phyloP scores from a whole-genome alignment of 208 protist genomes.

The Trypanosoma cruzi region DNA sequence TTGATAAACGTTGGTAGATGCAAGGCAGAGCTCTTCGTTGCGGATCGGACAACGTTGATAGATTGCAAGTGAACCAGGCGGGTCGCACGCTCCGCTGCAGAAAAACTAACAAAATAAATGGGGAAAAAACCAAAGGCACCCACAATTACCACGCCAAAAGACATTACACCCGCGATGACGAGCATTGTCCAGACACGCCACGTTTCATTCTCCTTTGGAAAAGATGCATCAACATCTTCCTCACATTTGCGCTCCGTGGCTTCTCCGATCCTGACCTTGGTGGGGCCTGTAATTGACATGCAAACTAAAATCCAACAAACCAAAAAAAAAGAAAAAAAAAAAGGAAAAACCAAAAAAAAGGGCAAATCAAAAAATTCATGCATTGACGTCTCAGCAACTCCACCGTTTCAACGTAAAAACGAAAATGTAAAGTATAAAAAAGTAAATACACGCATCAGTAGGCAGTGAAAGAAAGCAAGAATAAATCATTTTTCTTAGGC shows the following conservation, averaged over 20 bases:
- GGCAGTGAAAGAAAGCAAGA: no score
- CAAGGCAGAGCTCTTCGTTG: conserved; percentile 45
- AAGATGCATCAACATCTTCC: conserved; percentile 25
- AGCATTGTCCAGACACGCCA: conserved; percentile 45
- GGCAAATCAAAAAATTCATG: conserved; percentile 18
- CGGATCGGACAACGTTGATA: conserved; percentile 44
- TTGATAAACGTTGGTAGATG: conserved; percentile 59
- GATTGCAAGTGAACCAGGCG: conserved; percentile 47
- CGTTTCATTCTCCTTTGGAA: conserved; percentile 20
- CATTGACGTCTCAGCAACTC: no score
- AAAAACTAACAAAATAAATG: conserved; percentile 54
- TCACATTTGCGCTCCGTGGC: neutral
- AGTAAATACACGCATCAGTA: no score
- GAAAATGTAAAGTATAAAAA: neutral
- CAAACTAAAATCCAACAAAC: neutral
- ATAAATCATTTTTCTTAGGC: neutral
- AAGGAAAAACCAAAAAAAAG: conserved; percentile 13
- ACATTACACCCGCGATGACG: conserved; percentile 50
- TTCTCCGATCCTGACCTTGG: neutral
- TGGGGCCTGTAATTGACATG: neutral
- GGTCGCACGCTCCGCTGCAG: conserved; percentile 39
- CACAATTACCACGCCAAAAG: conserved; percentile 48
- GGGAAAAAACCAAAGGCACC: conserved; percentile 59
- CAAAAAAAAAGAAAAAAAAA: conserved; percentile 15
- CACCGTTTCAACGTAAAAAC: conserved; percentile 10